Evolutionary conservation across 371 early-diverging fungal species (phyloP), one percentile per base, ranked within the genome.

Genomic region (Lichtheimia ramosa): DNA sequence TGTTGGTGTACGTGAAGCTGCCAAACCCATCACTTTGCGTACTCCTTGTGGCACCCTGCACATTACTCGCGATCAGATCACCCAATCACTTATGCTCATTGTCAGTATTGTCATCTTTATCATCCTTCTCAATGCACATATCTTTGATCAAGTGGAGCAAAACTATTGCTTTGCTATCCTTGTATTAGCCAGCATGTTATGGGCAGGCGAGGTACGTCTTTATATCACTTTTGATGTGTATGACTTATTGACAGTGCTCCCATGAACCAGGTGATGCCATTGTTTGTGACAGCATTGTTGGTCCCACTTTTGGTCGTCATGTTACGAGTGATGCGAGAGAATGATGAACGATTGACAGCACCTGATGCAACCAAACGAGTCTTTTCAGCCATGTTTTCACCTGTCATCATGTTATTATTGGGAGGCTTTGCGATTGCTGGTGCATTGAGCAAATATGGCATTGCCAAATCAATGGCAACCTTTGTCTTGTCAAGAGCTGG

Each of bases 381-480:
- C 23, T 90, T 92, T 70, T 70, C 84, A 0, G 78, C 83, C 64
- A 93, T 93, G 93, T 91, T 91, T 61, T 86, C 89, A 12, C 91
- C 92, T 5, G 89, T 90, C 3, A 92, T 93, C 66, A 91, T 93
- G 92, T 61, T 93, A 2, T 68, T 93, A 12, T 67, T 93, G 7
- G 92, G 93, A 34, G 92, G 93, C 0, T 93, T 93, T 65, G 71
- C 91, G 5, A 86, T 93, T 50, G 93, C 92, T 8, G 85, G 89
- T 28, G 93, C 93, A 0, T 67, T 93, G 5, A 86, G 84, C 70
- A 94, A 94, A 73, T 90, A 94, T 74, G 86, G 93, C 64, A 93
- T 97, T 77, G 96, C 98, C 43, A 95, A 94, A 62, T 83, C 87
- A 40, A 71, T 94, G 70, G 97, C 98, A 1, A 89, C 93, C 0